These are phyloP conservation scores for Fusarium setosum DNA, from an alignment of 2,329 filamentous ascomycete genomes.

Conservation along the genomic window DNA sequence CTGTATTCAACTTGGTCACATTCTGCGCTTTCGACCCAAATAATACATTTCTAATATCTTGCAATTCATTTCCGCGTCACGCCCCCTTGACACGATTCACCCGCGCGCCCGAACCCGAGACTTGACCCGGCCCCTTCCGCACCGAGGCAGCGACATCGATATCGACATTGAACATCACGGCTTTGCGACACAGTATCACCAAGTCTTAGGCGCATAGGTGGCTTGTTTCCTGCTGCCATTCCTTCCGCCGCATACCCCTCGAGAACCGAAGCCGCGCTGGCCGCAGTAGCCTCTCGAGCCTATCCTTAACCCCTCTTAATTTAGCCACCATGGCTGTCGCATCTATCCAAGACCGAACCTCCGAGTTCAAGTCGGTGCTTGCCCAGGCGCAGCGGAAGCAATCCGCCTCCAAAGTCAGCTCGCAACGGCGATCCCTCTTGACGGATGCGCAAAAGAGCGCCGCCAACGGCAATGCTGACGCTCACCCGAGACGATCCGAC, in stretches of 20 bases:
- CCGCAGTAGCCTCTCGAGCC: conserved; percentile 43
- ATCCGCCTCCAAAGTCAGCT: conserved; percentile 78
- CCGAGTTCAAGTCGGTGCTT: conserved; percentile 94
- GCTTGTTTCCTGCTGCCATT: conserved; percentile 6
- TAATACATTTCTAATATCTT: conserved; percentile 29
- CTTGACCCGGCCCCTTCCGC: conserved; percentile 25
- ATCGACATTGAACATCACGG: conserved; percentile 7
- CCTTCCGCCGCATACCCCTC: conserved; percentile 4
- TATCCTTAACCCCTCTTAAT: conserved; percentile 28
- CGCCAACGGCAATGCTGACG: conserved; percentile 60
- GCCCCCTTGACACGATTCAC: conserved; percentile 11
- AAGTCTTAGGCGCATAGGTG: conserved; percentile 17
- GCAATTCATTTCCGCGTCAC: conserved; percentile 27
- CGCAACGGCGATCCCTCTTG: conserved; percentile 84
- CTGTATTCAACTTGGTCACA: conserved; percentile 5
- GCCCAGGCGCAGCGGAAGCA: conserved; percentile 85
- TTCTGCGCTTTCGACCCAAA: conserved; percentile 1
- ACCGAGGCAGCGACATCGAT: conserved; percentile 7
- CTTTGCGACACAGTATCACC: conserved; percentile 6
- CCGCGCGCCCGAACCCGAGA: conserved; percentile 27
- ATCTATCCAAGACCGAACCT: conserved; percentile 95
- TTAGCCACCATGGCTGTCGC: conserved; percentile 66
- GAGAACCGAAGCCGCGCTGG: conserved; percentile 49
- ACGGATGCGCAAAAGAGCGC: conserved; percentile 77
- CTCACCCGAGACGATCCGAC: conserved; percentile 77